Percentiles rank a stretch among this genome's conserved stretches.
These are phyloP conservation scores for Mortierella sp. DNA, from an alignment of 371 early-diverging fungal genomes.

Conservation along the genomic window DNA sequence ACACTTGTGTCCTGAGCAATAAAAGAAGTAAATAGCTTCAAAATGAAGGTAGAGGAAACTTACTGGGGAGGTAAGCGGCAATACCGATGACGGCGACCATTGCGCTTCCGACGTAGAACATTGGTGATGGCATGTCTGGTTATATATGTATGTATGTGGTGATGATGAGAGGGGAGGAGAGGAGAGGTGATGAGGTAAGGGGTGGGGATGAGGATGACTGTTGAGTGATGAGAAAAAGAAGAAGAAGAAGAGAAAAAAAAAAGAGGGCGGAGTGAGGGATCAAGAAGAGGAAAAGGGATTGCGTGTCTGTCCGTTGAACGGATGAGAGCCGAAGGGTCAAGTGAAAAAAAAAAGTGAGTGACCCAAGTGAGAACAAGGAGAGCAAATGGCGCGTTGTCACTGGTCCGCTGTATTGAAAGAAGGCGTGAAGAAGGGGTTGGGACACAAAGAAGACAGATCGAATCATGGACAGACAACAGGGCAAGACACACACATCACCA, in stretches of 20 bases:
- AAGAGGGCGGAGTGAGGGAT: neutral
- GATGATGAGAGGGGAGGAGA: neutral
- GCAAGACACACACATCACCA: too few relatives aligned
- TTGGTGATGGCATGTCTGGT: constrained; percentile 35
- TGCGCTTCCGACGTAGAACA: constrained; percentile 34
- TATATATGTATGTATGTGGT: neutral
- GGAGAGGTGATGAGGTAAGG: neutral
- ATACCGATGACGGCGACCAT: constrained; percentile 37
- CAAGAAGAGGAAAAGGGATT: neutral
- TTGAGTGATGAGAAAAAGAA: neutral
- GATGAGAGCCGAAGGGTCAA: neutral
- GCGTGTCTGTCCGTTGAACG: neutral
- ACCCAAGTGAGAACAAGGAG: neutral
- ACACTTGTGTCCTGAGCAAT: neutral
- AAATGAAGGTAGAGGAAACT: constrained; percentile 4
- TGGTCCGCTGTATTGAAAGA: neutral
- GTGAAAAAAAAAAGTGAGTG: neutral
- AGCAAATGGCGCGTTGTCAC: neutral
- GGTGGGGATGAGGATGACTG: neutral
- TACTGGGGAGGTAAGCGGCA: constrained; percentile 54
- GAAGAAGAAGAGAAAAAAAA: neutral
- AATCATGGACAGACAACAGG: neutral
- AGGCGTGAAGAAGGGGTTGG: neutral
- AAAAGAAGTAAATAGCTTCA: neutral
- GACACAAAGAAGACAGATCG: neutral